Conservation (phyloP, 1,139 yeast species). For the Protomyces inouyei region DNA sequence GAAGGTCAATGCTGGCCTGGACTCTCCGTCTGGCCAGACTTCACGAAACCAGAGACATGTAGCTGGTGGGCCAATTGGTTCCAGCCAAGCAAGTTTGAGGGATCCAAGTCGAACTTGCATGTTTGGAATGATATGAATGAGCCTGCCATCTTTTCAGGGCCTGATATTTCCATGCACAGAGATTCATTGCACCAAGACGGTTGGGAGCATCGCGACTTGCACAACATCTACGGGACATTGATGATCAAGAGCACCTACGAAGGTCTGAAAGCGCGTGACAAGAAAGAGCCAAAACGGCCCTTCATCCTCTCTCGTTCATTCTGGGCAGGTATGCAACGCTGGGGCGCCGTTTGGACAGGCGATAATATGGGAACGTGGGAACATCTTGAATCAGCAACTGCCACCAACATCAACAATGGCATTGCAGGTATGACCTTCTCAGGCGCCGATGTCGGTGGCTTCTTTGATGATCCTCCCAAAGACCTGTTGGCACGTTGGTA, state of each 20-base stretch:
- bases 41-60: conserved; percentile 61
- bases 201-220: conserved; percentile 88
- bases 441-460: conserved; percentile 97
- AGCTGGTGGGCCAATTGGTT: conserved; percentile 56
- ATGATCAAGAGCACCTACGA: conserved; percentile 74
- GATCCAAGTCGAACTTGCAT: conserved; percentile 58
- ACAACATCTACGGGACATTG: conserved; percentile 75
- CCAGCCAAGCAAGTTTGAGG: conserved; percentile 39
- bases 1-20: conserved; percentile 99
- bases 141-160: conserved; percentile 91
- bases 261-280: conserved; percentile 54
- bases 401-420: conserved; percentile 79
- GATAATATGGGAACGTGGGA: conserved; percentile 95
- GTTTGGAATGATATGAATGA: conserved; percentile 99
- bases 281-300: conserved; percentile 57
- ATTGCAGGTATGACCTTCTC: conserved; percentile 85
- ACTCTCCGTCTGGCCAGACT: conserved; percentile 86
- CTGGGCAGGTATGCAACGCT: conserved; percentile 84
- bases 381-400: conserved; percentile 69
- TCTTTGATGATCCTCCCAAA: conserved; percentile 78
- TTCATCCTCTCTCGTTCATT: conserved; percentile 83
- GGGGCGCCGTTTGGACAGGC: conserved; percentile 97
- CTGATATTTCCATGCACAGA: conserved; percentile 84
- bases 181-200: conserved; percentile 72
- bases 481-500: conserved; percentile 90